Conservation (phyloP, 148 eudicot species). For the Amaranthus palmeri region DNA sequence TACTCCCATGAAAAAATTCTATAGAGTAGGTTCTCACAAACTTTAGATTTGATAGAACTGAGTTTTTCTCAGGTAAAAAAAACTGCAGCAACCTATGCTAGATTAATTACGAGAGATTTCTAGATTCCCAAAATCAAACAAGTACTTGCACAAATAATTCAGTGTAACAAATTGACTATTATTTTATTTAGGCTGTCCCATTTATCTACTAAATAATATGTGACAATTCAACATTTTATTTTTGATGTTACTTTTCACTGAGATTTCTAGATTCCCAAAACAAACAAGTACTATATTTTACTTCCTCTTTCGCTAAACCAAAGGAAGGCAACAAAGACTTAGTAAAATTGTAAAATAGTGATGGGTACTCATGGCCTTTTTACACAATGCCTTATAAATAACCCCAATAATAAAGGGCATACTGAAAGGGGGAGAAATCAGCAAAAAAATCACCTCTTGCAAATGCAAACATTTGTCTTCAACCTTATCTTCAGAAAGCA, state of each 20-base stretch:
- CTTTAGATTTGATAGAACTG: no score
- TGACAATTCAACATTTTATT: neutral
- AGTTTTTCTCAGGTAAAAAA: no score
- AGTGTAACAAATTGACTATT: no score
- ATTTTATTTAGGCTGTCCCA: no score
- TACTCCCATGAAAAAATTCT: no score
- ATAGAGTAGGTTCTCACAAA: no score
- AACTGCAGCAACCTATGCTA: no score
- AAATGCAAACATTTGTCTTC: constrained; percentile 54
- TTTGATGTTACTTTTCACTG: neutral
- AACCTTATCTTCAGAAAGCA: constrained; percentile 48
- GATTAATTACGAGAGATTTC: no score
- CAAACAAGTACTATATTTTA: neutral
- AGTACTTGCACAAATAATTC: no score
- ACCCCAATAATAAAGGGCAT: neutral
- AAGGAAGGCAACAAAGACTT: neutral
- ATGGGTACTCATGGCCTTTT: neutral
- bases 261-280: neutral
- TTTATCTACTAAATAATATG: no score
- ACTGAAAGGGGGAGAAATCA: neutral
- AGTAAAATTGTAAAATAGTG: neutral
- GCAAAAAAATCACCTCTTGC: constrained; percentile 51
- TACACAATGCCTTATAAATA: neutral
- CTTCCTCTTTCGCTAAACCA: no score
- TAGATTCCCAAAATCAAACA: no score